These are phyloP conservation scores for Diaporthe helianthi DNA, from an alignment of 2,329 filamentous ascomycete species.

Conservation along the genomic window DNA sequence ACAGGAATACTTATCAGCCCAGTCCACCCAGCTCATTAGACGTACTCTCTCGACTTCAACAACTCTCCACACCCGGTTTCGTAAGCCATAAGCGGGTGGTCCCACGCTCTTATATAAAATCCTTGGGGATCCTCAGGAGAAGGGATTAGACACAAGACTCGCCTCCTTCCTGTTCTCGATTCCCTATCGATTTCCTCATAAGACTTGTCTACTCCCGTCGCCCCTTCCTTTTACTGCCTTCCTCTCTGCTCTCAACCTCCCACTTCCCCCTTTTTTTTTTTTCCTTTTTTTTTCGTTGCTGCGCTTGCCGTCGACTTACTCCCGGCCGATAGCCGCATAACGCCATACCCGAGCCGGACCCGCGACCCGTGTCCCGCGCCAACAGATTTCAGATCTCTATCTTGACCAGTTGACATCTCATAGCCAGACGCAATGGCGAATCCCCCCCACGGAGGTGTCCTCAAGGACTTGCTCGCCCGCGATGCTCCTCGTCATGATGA, in stretches of 20 bases:
- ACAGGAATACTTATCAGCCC: slow-evolving; percentile 4
- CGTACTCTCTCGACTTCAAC: slow-evolving; percentile 23
- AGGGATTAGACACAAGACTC: slow-evolving; percentile 9
- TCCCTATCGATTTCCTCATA: background rate
- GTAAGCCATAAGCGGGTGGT: slow-evolving; percentile 33
- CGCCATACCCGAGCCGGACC: slow-evolving; percentile 19
- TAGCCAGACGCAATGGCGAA: slow-evolving; percentile 63
- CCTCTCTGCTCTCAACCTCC: slow-evolving; percentile 12
- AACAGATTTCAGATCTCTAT: slow-evolving; percentile 17
- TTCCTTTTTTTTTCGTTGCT: slow-evolving; percentile 14
- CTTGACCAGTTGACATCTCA: slow-evolving; percentile 4
- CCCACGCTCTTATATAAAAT: slow-evolving; percentile 32
- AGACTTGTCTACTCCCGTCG: slow-evolving; percentile 1
- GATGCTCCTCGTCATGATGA: slow-evolving; percentile 84
- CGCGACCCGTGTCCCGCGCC: slow-evolving; percentile 18
- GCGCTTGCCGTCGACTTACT: slow-evolving; percentile 22
- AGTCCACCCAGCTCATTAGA: slow-evolving; percentile 3
- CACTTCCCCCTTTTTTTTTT: slow-evolving; percentile 3
- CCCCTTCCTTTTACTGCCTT: background rate
- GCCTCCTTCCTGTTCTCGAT: slow-evolving; percentile 13
- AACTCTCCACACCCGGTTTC: slow-evolving; percentile 33
- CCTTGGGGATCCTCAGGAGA: slow-evolving; percentile 23
- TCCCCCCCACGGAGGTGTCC: slow-evolving; percentile 85
- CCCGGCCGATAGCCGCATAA: slow-evolving; percentile 29
- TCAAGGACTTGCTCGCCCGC: slow-evolving; percentile 96